phyloP scores from a whole-genome alignment of 345 rosid genomes.

The Eucalyptus tenuipes region DNA sequence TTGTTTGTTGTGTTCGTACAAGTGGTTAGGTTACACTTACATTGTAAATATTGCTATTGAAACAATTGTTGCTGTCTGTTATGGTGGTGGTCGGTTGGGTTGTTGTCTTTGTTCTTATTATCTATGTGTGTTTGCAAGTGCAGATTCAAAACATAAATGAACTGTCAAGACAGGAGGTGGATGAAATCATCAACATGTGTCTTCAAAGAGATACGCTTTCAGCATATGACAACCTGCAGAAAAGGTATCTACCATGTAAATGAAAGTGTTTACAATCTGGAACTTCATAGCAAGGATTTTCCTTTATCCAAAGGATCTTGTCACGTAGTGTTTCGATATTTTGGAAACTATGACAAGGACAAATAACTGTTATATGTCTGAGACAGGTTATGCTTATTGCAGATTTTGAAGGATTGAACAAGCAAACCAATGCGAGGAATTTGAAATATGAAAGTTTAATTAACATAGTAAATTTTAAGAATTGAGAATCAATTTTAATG shows the following conservation, averaged over 20 bases:
- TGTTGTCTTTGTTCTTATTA: neutral
- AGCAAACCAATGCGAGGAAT: neutral
- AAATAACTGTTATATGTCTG: neutral
- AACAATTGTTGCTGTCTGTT: neutral
- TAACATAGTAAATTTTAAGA: neutral
- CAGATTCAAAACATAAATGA: conserved; percentile 91
- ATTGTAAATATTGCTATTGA: neutral
- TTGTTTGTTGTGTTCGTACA: neutral
- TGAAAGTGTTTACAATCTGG: neutral
- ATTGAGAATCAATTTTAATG: neutral
- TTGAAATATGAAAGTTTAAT: neutral
- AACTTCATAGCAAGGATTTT: neutral
- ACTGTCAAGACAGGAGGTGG: conserved; percentile 92
- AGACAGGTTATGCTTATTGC: neutral
- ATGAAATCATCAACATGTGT: conserved; percentile 69
- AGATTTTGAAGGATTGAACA: neutral
- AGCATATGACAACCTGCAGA: conserved; percentile 68
- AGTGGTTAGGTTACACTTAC: neutral
- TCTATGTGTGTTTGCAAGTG: conserved; percentile 1
- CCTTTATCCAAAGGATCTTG: neutral
- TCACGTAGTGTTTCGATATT: neutral
- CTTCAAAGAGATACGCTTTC: conserved; percentile 40
- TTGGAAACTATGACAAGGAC: neutral
- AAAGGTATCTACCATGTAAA: conserved; percentile 33
- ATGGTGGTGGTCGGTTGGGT: neutral